A percentile compares a stretch with the other conserved stretches of the same genome.
These are phyloP conservation scores for Wallacemonas rigidus DNA, from an alignment of 208 protist genomes.

Conservation along the genomic window DNA sequence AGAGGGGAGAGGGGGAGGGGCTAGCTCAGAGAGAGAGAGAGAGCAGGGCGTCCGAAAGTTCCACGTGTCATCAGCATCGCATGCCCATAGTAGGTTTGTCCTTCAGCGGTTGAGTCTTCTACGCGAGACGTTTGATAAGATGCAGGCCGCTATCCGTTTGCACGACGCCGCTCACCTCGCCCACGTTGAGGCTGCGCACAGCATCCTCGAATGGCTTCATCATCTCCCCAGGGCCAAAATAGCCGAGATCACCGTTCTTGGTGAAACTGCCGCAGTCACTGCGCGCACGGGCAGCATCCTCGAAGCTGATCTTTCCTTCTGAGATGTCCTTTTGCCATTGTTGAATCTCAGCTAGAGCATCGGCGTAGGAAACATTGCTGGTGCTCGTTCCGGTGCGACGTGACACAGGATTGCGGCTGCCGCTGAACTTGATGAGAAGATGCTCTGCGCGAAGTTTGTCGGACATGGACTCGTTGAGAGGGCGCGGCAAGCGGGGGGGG, in stretches of 20 bases:
- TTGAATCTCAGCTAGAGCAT: slow-evolving; percentile 75
- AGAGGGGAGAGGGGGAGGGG: too few relatives aligned
- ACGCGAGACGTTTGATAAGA: slow-evolving; percentile 90
- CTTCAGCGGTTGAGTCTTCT: slow-evolving; percentile 8
- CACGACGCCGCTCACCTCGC: slow-evolving; percentile 85
- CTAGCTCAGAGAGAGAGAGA: too few relatives aligned
- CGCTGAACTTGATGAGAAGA: slow-evolving; percentile 89
- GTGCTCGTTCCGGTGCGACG: slow-evolving; percentile 78
- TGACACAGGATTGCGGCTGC: slow-evolving; percentile 90
- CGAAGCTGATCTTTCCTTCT: slow-evolving; percentile 74
- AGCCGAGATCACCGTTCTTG: slow-evolving; percentile 84
- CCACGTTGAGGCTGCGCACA: slow-evolving; percentile 72
- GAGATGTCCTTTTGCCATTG: slow-evolving; percentile 71
- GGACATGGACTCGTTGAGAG: slow-evolving; percentile 22
- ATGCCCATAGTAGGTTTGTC: not conserved
- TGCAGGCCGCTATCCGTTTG: slow-evolving; percentile 92
- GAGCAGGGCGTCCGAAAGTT: too few relatives aligned
- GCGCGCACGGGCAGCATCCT: slow-evolving; percentile 75
- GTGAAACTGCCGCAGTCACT: slow-evolving; percentile 91
- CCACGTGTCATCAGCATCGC: too few relatives aligned
- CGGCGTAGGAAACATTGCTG: slow-evolving; percentile 59
- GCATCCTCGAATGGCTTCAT: slow-evolving; percentile 94
- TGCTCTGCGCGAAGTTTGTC: slow-evolving; percentile 67
- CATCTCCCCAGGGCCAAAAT: slow-evolving; percentile 92
- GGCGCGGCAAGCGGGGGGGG: too few relatives aligned